phyloP scores from a whole-genome alignment of 2,329 filamentous ascomycete species.

The Elsinoe perseae region DNA sequence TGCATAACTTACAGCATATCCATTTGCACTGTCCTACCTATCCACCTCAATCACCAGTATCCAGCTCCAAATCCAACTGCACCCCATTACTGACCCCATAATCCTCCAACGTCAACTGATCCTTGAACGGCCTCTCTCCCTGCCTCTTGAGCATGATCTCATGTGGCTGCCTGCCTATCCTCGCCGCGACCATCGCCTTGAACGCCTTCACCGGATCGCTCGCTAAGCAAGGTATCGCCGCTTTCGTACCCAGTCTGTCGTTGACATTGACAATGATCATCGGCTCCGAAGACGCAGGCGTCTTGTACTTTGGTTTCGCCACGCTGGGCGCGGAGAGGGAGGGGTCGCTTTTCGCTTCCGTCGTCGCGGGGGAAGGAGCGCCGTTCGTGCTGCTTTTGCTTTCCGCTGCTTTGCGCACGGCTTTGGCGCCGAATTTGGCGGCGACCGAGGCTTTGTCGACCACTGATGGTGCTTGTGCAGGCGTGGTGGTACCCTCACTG shows the following conservation, averaged over 20 bases:
- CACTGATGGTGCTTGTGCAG: slow-evolving; percentile 15
- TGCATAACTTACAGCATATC: not conserved
- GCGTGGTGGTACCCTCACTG: slow-evolving; percentile 10
- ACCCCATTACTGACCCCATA: slow-evolving; percentile 93
- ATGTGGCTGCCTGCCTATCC: slow-evolving; percentile 80
- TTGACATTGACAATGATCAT: slow-evolving; percentile 96
- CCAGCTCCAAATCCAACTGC: slow-evolving; percentile 43
- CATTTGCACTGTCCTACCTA: not conserved
- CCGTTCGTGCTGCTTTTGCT: slow-evolving; percentile 17
- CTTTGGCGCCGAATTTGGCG: slow-evolving; percentile 14
- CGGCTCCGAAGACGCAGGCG: slow-evolving; percentile 50
- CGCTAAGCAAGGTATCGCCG: slow-evolving; percentile 80
- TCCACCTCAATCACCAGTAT: slow-evolving; percentile 30
- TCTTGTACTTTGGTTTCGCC: slow-evolving; percentile 19
- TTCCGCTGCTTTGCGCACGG: not conserved
- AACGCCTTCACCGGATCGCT: slow-evolving; percentile 78
- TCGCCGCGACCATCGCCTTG: slow-evolving; percentile 83
- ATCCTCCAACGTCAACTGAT: slow-evolving; percentile 77
- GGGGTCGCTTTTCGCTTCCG: slow-evolving; percentile 24
- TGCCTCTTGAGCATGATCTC: slow-evolving; percentile 90
- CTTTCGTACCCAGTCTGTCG: slow-evolving; percentile 92
- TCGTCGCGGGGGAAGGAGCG: slow-evolving; percentile 13
- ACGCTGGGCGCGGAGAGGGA: slow-evolving; percentile 15
- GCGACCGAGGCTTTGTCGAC: slow-evolving; percentile 10
- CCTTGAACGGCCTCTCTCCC: slow-evolving; percentile 88